Evolutionary conservation across 495 filamentous ascomycete species (phyloP).

Genomic region (Daldinia decipiens): DNA sequence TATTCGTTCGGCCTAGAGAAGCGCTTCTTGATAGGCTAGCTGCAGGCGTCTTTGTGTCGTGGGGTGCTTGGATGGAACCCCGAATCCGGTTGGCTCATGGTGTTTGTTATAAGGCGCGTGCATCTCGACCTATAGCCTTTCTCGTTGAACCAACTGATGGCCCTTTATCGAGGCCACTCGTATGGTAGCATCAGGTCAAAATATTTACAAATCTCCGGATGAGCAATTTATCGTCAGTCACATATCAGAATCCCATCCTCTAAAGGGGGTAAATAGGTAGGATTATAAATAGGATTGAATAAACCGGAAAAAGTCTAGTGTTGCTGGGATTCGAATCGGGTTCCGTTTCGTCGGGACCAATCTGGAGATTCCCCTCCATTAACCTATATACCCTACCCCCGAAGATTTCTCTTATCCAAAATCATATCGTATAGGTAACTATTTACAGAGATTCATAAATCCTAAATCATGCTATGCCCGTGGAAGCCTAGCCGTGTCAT

Average conservation of each 20-base stretch:
- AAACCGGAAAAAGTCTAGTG: background rate
- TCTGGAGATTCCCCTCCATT: background rate
- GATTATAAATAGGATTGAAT: background rate
- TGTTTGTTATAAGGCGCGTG: constrained; percentile 40
- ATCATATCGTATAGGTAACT: background rate
- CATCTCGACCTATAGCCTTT: constrained; percentile 25
- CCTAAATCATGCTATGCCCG: constrained; percentile 22
- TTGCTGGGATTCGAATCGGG: background rate
- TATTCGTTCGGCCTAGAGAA: constrained; percentile 13
- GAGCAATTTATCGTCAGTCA: background rate
- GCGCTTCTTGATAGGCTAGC: constrained; percentile 34
- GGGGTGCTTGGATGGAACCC: constrained; percentile 21
- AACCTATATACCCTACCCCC: too few relatives aligned
- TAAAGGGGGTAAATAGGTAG: background rate
- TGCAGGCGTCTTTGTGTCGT: constrained; percentile 35
- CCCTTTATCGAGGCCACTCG: constrained; percentile 5
- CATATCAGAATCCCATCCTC: background rate
- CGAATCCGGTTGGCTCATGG: constrained; percentile 26
- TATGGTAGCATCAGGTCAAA: background rate
- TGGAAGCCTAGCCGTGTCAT: constrained; percentile 44
- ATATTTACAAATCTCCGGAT: background rate
- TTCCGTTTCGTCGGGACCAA: background rate
- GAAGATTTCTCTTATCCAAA: too few relatives aligned
- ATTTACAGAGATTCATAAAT: background rate
- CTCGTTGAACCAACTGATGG: background rate